Evolutionary conservation across 805 yeast species (phyloP), one percentile per base, ranked within the genome.

Genomic region (Pichia pseudocactophila): DNA sequence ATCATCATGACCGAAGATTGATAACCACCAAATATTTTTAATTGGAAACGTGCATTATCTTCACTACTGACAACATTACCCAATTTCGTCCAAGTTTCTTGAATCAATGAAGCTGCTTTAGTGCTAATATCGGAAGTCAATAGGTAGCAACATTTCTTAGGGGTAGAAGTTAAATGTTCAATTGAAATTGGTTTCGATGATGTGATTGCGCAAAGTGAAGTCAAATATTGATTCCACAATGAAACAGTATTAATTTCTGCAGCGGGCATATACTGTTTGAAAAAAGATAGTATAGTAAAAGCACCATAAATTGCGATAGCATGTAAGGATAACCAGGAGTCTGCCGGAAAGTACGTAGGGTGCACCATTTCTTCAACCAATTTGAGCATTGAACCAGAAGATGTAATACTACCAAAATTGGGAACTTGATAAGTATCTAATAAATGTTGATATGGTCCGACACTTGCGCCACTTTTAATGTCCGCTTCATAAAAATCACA

Each of bases 301-400:
- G 45, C 16, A 3, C 40, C 42, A 34, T 50, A 41, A 22, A 74
- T 66, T 17, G 79, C 61, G 47, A 78, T 49, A 0, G 83, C 72
- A 45, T 76, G 71, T 19, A 84, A 59, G 0, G 92, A 80, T 7
- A 85, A 59, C 95, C 95, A 87, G 51, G 76, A 79, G 26, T 70
- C 72, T 36, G 71, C 69, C 3, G 90, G 90, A 65, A 73, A 82
- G 54, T 48, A 73, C 78, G 40, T 67, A 69, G 28, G 79, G 71
- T 47, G 69, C 73, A 41, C 15, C 5, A 48, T 10, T 9, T 13
- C 22, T 15, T 30, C 13, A n/a, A 78, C 58, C 45, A 80, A 59
- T 25, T 71, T 57, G 50, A 74, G 71, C 15, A 76, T 67, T 0
- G 65, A 30, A 2, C 40, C 16, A 17, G 43, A 20, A 4, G 46